A percentile compares a stretch with the other conserved stretches of the same genome.
phyloP scores from a whole-genome alignment of 208 protist species.

The Crithidia bombi region DNA sequence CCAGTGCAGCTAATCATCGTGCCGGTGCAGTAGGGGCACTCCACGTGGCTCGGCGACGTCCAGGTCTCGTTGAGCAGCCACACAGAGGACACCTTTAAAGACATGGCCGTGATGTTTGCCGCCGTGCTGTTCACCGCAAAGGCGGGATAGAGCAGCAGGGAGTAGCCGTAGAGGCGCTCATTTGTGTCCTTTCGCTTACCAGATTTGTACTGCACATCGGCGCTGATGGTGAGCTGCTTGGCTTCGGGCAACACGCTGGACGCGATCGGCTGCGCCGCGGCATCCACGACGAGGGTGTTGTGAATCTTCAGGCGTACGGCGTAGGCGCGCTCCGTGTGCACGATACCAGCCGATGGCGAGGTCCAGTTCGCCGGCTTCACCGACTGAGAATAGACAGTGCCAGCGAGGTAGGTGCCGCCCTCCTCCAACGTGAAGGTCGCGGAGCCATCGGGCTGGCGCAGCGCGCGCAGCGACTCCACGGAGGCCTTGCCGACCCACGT shows the following conservation, averaged over 20 bases:
- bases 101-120: slow-evolving; percentile 34
- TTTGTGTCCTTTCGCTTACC: slow-evolving; percentile 43
- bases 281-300: slow-evolving; percentile 60
- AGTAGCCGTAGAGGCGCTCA: slow-evolving; percentile 82
- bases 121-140: slow-evolving; percentile 35
- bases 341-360: slow-evolving; percentile 48
- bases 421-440: slow-evolving; percentile 60
- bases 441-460: slow-evolving; percentile 63
- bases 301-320: slow-evolving; percentile 56
- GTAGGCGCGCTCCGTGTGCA: slow-evolving; percentile 50
- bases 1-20: slow-evolving; percentile 54
- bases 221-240: slow-evolving; percentile 31
- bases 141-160: slow-evolving; percentile 73
- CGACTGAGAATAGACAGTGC: slow-evolving; percentile 78
- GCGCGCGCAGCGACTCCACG: slow-evolving; percentile 65
- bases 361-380: slow-evolving; percentile 74
- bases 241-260: background rate
- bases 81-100: slow-evolving; percentile 25
- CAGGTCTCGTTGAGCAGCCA: slow-evolving; percentile 64
- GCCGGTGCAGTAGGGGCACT: slow-evolving; percentile 81
- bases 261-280: slow-evolving; percentile 14
- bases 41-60: slow-evolving; percentile 54
- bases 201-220: slow-evolving; percentile 67
- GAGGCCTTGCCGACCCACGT: slow-evolving; percentile 82
- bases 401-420: slow-evolving; percentile 55